Evolutionary conservation across 1,284 basidiomycete species (phyloP), one percentile per base, ranked within the genome.

Genomic region (Tilletia horrida): DNA sequence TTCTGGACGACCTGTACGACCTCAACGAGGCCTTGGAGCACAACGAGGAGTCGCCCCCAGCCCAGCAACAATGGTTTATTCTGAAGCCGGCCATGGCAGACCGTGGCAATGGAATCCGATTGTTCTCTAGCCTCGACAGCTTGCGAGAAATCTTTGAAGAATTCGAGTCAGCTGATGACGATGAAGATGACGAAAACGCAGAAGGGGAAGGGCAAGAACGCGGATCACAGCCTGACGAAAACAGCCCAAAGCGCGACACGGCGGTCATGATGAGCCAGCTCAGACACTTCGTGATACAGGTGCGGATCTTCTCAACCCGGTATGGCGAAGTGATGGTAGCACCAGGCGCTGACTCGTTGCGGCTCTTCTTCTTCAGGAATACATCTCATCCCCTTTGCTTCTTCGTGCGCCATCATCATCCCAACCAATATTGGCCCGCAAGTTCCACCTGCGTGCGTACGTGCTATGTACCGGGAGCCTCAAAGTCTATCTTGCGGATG

Each of bases 41-140:
- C 1, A 69, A 69, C 18, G 72, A 72, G n/a, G 52, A 63, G 11
- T 63, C 73, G 14, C 76, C 73, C 21, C 27, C 57, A 25, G 74
- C 82, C 7, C 87, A 84, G 69, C 93, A 73, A 31, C 52, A 65
- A 45, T 81, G 80, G 80, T 80, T 76, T 65, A 81, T 81, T n/a
- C 64, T 98, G 65, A 99, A 99, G 83, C 94, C 96, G 45, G 93
- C 93, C 13, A 96, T 99, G 90, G 90, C 94, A 0, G 95, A 98
- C 84, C 87, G 93, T 65, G 96, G 93, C 3, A 91, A 93, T 85
- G 96, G 95, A 0, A 95, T 99, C 71, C 85, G 94, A 45, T 84
- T 99, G 64, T 97, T 99, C 82, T 88, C 90, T 65, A 89, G 86
- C 62, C 89, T 90, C 79, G 87, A 89, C 11, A 84, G 87, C 44